Evolutionary conservation across 1,284 basidiomycete genomes (phyloP).

Genomic region (Gymnopus androsaceus): DNA sequence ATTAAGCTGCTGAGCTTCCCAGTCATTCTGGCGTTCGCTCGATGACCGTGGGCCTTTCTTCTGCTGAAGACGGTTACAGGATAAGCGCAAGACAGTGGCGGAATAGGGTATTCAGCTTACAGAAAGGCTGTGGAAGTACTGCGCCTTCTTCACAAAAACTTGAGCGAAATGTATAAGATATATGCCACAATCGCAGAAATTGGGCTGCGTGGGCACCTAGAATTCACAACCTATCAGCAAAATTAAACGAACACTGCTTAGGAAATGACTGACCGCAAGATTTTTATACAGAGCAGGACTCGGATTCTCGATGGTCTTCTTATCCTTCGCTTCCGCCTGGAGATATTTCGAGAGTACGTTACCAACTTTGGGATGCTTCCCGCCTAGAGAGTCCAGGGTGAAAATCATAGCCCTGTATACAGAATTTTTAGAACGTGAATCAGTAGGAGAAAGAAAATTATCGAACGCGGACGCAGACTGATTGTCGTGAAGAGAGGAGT

Average conservation of each 20-base stretch:
- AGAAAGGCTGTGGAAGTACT: constrained; percentile 46
- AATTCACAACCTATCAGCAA: constrained; percentile 7
- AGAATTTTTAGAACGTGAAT: neutral
- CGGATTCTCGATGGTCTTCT: constrained; percentile 52
- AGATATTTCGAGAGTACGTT: constrained; percentile 73
- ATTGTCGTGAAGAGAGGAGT: neutral
- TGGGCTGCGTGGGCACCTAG: constrained; percentile 79
- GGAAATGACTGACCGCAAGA: constrained; percentile 43
- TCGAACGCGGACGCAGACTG: constrained; percentile 24
- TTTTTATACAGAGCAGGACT: constrained; percentile 44
- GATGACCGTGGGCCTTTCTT: constrained; percentile 27
- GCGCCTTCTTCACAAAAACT: constrained; percentile 65
- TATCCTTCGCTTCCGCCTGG: constrained; percentile 78
- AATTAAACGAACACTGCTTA: neutral
- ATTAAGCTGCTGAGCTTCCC: constrained; percentile 45
- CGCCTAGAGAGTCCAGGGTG: constrained; percentile 86
- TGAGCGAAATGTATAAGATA: constrained; percentile 82
- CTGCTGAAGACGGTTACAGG: constrained; percentile 16
- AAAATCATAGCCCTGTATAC: constrained; percentile 71
- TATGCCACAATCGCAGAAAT: constrained; percentile 85
- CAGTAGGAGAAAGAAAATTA: neutral
- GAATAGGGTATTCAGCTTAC: constrained; percentile 34
- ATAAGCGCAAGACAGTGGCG: neutral
- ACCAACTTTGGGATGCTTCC: constrained; percentile 63
- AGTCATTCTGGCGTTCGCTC: constrained; percentile 43